Conservation (phyloP, 192 early-diverging fungal species). For the Spizellomyces punctatus region DNA sequence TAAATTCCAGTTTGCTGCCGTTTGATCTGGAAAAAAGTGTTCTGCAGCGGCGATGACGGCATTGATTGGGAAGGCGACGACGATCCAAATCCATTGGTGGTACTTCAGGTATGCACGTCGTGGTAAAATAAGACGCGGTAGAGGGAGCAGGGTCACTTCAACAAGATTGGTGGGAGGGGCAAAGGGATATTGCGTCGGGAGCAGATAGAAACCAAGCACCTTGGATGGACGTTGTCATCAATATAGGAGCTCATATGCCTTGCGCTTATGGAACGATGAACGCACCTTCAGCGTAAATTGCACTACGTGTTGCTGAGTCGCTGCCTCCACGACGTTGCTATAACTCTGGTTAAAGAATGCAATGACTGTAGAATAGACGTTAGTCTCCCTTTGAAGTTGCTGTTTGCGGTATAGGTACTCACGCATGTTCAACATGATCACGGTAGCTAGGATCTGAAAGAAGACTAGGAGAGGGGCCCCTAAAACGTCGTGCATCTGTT, state of each 20-base stretch:
- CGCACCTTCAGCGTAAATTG: conserved; percentile 28
- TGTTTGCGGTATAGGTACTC: not conserved
- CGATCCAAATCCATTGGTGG: conserved; percentile 17
- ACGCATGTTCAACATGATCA: conserved; percentile 37
- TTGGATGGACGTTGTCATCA: not conserved
- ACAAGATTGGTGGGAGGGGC: conserved; percentile 23
- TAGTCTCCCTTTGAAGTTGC: not conserved
- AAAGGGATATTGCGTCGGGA: conserved; percentile 34
- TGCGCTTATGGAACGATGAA: not conserved
- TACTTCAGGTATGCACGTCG: conserved; percentile 7
- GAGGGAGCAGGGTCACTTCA: conserved; percentile 17
- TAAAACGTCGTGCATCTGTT: conserved; percentile 20
- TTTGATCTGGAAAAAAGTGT: conserved; percentile 10
- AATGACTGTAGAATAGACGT: conserved; percentile 10
- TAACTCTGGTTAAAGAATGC: conserved; percentile 35
- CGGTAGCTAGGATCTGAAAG: conserved; percentile 24
- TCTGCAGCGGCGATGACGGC: conserved; percentile 16
- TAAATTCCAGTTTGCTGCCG: conserved; percentile 30
- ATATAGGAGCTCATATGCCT: not conserved
- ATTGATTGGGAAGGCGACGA: conserved; percentile 16
- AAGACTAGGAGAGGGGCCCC: conserved; percentile 29
- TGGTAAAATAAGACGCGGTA: conserved; percentile 10
- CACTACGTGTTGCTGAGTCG: conserved; percentile 27
- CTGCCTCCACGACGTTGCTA: conserved; percentile 20
- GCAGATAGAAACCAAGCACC: conserved; percentile 41